Evolutionary conservation across 148 eudicot genomes (phyloP), one percentile per base, ranked within the genome.

Genomic region (Cornus florida): DNA sequence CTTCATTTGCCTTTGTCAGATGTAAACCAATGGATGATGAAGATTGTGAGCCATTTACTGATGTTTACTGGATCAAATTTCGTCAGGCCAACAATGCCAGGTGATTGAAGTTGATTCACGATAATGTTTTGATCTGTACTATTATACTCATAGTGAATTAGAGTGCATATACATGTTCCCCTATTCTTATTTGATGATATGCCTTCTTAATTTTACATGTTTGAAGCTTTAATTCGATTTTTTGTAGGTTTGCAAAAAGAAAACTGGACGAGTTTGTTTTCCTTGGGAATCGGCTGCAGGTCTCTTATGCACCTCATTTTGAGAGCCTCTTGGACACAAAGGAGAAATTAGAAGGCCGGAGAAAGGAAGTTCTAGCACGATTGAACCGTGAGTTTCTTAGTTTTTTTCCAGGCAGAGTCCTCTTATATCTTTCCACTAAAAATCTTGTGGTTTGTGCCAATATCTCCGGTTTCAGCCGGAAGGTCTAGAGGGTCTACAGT

Each of bases 11-110:
- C 23, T 67, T 66, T 10, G 83, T 75, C 79, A 94, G 98, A 84
- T 93, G 93, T 82, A 92, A 93, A 82, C 97, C 97, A 57, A 93
- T 93, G 97, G 97, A 95, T 82, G 93, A 90, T 72, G 97, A 95
- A 86, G 97, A 92, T 14, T 95, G 97, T 83, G 97, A 90, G 82
- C 82, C 85, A 31, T 95, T 83, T 82, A 93, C 97, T 32, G 98
- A 95, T 78, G 97, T 95, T 38, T 95, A 87, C 77, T 92, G 99
- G 97, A 92, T 95, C 77, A 93, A 93, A 87, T 95, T 93, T 84
- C 60, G 39, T 66, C 88, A 81, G 74, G 83, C 88, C 81, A 83
- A 81, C 84, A 93, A 89, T 77, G 93, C 99, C 68, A 93, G 98
- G 97, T 92, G 74, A 57, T 77, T 75, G 66, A 35, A 41, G 24